Conservation (phyloP, 441 rosid species). For the Eruca vesicaria region DNA sequence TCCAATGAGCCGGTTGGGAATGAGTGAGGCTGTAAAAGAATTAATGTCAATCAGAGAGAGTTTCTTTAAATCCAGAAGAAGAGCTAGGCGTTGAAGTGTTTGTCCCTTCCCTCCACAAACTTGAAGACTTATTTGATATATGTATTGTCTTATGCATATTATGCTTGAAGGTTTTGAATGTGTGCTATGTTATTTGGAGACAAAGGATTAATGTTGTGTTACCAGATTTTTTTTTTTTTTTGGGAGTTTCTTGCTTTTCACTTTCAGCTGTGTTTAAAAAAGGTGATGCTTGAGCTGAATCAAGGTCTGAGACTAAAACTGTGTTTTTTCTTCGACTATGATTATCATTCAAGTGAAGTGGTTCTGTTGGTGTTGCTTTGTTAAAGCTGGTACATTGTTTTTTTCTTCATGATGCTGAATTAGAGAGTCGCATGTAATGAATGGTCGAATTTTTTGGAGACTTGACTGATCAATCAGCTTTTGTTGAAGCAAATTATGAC, state of each 20-base stretch:
- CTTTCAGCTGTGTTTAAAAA: neutral
- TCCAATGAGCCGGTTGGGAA: constrained; percentile 11
- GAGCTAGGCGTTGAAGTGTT: neutral
- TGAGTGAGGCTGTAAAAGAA: constrained; percentile 12
- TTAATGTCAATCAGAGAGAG: constrained; percentile 7
- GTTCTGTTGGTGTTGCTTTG: neutral
- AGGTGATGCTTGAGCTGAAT: too few species aligned
- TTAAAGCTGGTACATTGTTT: too few species aligned
- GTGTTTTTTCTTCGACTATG: neutral
- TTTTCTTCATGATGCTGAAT: too few species aligned
- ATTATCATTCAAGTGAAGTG: neutral
- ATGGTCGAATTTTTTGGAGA: neutral
- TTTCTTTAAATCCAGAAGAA: neutral
- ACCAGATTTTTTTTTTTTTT: neutral
- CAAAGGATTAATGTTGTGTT: neutral
- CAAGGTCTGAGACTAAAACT: too few species aligned
- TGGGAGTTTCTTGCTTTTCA: too few species aligned
- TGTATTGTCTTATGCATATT: neutral
- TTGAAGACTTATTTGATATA: neutral
- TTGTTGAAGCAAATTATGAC: neutral
- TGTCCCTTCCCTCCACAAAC: neutral
- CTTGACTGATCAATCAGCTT: neutral
- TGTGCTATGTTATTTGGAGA: neutral
- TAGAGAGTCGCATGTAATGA: neutral
- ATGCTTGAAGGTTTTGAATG: neutral